Percentiles rank a stretch among this genome's conserved stretches.
These are phyloP conservation scores for Podaxis sp. DNA, from an alignment of 768 basidiomycete species.

Conservation along the genomic window DNA sequence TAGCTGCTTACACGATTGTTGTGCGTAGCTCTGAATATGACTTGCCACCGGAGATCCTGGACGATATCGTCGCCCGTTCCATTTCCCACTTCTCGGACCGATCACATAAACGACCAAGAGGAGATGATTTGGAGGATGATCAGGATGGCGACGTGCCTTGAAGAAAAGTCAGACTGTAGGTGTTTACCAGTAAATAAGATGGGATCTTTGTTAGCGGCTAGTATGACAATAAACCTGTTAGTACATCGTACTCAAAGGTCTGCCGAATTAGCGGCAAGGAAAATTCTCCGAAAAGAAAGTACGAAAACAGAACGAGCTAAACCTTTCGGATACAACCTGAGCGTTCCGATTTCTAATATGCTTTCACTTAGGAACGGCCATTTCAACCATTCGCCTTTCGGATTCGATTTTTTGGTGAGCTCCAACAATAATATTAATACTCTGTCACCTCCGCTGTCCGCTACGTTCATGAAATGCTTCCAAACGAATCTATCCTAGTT, in stretches of 20 bases:
- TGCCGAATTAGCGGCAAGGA: background rate
- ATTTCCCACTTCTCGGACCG: constrained; percentile 31
- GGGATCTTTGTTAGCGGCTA: background rate
- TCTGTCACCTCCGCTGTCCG: background rate
- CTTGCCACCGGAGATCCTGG: constrained; percentile 63
- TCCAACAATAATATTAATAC: background rate
- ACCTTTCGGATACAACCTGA: background rate
- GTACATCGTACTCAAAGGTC: background rate
- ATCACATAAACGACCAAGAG: constrained; percentile 15
- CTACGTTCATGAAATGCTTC: background rate
- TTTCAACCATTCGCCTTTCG: background rate
- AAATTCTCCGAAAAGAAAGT: background rate
- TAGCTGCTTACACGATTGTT: constrained; percentile 73
- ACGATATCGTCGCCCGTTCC: constrained; percentile 61
- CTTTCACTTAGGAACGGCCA: background rate
- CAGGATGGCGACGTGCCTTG: constrained; percentile 22
- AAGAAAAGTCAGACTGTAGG: background rate
- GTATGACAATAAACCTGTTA: background rate
- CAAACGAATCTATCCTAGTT: background rate
- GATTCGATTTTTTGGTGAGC: background rate
- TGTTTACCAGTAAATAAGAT: background rate
- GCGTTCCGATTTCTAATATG: background rate
- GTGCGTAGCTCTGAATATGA: constrained; percentile 76
- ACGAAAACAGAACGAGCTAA: background rate
- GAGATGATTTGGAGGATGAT: constrained; percentile 4